These are phyloP conservation scores for Apiotrichum veenhuisii DNA, from an alignment of 1,284 basidiomycete genomes.

Conservation along the genomic window DNA sequence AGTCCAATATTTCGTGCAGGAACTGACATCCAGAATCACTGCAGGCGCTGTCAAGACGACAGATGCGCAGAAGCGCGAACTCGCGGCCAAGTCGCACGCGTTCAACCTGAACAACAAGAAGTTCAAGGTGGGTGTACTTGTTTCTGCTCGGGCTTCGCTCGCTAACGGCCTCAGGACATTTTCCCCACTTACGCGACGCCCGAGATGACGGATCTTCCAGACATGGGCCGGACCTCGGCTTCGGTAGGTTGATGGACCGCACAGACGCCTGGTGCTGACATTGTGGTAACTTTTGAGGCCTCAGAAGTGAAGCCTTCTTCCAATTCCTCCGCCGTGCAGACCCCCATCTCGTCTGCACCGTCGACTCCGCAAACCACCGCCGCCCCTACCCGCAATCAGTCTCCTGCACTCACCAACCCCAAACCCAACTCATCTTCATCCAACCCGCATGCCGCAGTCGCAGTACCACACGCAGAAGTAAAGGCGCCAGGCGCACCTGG, in stretches of 20 bases:
- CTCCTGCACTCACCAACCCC: slow-evolving; percentile 4
- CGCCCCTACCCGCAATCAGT: slow-evolving; percentile 4
- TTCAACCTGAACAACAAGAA: slow-evolving; percentile 77
- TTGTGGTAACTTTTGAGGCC: slow-evolving; percentile 11
- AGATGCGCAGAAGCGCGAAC: slow-evolving; percentile 70
- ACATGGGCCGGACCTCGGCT: slow-evolving; percentile 62
- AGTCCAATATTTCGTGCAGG: slow-evolving; percentile 5
- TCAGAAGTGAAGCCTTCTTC: slow-evolving; percentile 8
- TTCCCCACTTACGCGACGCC: slow-evolving; percentile 77
- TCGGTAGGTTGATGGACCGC: slow-evolving; percentile 11
- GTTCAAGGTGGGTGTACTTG: slow-evolving; percentile 57
- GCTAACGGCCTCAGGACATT: slow-evolving; percentile 54
- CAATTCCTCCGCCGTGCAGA: neutral
- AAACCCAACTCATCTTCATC: neutral
- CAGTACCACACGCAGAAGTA: neutral
- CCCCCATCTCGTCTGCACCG: slow-evolving; percentile 9
- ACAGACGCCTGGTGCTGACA: neutral
- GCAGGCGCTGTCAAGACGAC: slow-evolving; percentile 82
- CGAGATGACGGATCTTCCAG: slow-evolving; percentile 67
- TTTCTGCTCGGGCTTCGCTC: neutral
- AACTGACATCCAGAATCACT: slow-evolving; percentile 61
- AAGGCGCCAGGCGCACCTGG: neutral
- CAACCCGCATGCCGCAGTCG: neutral
- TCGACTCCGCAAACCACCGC: slow-evolving; percentile 7
- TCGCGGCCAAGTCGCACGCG: slow-evolving; percentile 73